phyloP scores from a whole-genome alignment of 2,329 filamentous ascomycete species.

The Xylariaceae sp. region DNA sequence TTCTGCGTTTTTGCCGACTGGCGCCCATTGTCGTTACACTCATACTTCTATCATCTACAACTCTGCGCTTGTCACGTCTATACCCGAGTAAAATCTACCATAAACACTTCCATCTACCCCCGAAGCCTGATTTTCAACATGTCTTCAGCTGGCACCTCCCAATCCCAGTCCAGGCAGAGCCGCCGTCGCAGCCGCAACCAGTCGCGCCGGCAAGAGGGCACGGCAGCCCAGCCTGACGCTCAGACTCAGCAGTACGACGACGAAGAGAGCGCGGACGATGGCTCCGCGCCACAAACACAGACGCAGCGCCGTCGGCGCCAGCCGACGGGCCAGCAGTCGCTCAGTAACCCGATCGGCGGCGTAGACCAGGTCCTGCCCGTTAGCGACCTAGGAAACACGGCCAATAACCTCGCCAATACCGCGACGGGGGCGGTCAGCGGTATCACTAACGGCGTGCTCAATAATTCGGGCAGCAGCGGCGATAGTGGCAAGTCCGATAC shows the following conservation, averaged over 20 bases:
- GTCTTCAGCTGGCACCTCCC: conserved; percentile 31
- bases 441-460: conserved; percentile 31
- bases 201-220: conserved; percentile 27
- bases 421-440: conserved; percentile 33
- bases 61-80: not conserved
- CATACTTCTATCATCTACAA: not conserved
- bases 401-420: conserved; percentile 33
- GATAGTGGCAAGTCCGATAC: conserved; percentile 59
- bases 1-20: not conserved
- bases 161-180: conserved; percentile 23
- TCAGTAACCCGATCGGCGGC: conserved; percentile 26
- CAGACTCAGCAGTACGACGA: conserved; percentile 27
- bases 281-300: conserved; percentile 29
- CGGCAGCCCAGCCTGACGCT: conserved; percentile 26
- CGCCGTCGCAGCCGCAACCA: conserved; percentile 34
- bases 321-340: conserved; percentile 19
- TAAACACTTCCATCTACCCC: too few species aligned
- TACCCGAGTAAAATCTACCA: not conserved
- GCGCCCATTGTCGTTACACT: not conserved
- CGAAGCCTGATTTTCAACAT: conserved; percentile 23
- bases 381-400: conserved; percentile 35
- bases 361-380: conserved; percentile 34
- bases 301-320: conserved; percentile 28
- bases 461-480: conserved; percentile 26
- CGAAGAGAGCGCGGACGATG: conserved; percentile 31